Conservation (phyloP, 1,284 basidiomycete species). For the Trichosporon inkin region DNA sequence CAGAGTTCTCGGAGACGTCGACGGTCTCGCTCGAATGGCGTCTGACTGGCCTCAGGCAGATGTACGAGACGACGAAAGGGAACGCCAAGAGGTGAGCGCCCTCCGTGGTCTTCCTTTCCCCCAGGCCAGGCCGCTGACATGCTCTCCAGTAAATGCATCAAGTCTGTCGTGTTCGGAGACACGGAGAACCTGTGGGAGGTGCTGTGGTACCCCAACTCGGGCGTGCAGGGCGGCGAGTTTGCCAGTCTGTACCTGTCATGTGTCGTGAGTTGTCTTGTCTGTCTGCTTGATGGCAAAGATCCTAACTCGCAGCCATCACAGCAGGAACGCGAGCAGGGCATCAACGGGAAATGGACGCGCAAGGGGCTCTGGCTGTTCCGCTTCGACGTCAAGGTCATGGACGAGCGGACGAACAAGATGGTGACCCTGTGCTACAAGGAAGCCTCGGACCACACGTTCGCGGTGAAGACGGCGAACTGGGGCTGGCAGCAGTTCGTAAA, state of each 20-base stretch:
- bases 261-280: conserved; percentile 59
- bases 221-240: conserved; percentile 56
- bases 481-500: conserved; percentile 74
- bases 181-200: conserved; percentile 56
- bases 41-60: conserved; percentile 60
- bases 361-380: conserved; percentile 77
- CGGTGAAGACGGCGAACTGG: conserved; percentile 77
- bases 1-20: conserved; percentile 57
- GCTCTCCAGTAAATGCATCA: conserved; percentile 46
- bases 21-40: conserved; percentile 72
- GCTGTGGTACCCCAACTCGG: conserved; percentile 75
- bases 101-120: neutral
- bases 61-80: conserved; percentile 64
- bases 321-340: conserved; percentile 65
- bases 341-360: conserved; percentile 71
- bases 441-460: conserved; percentile 77
- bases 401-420: conserved; percentile 29
- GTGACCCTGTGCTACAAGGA: conserved; percentile 60
- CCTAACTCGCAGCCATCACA: conserved; percentile 56
- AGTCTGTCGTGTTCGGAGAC: conserved; percentile 50
- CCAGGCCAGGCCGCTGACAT: neutral
- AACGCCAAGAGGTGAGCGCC: conserved; percentile 45
- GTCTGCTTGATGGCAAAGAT: neutral
- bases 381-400: conserved; percentile 66
- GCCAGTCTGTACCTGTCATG: conserved; percentile 74